phyloP scores from a whole-genome alignment of 352 stramenopile genomes.

The Pythium aristosporum region DNA sequence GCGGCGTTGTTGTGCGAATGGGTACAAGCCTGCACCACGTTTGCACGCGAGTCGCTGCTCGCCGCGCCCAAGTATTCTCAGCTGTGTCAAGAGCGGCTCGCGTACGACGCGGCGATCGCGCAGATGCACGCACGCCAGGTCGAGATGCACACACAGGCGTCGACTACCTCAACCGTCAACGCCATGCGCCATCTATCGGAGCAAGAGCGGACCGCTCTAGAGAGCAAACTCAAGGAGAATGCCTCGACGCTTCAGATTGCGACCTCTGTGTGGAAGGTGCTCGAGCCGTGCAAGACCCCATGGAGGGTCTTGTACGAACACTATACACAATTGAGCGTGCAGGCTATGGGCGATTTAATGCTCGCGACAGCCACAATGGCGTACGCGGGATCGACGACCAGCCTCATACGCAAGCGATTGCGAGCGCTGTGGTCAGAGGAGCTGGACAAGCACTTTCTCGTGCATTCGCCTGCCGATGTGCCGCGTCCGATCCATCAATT shows the following conservation, averaged over 20 bases:
- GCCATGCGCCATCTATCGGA: conserved; percentile 46
- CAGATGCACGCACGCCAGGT: conserved; percentile 34
- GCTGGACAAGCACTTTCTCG: conserved; percentile 32
- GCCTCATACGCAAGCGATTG: conserved; percentile 22
- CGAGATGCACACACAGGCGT: conserved; percentile 42
- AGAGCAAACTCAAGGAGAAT: conserved; percentile 52
- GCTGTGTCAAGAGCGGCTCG: conserved; percentile 43
- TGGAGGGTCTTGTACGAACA: conserved; percentile 44
- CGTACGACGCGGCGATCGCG: conserved; percentile 37
- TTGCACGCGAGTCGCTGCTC: conserved; percentile 50
- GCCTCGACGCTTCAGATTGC: conserved; percentile 55
- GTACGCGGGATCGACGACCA: conserved; percentile 42
- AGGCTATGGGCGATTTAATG: conserved; percentile 64
- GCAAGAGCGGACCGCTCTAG: conserved; percentile 44
- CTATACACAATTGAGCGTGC: conserved; percentile 37
- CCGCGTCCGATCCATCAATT: conserved; percentile 21
- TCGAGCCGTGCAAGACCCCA: conserved; percentile 39
- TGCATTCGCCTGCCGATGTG: conserved; percentile 34
- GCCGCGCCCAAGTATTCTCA: conserved; percentile 56
- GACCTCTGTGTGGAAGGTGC: conserved; percentile 50
- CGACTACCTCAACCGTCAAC: conserved; percentile 35
- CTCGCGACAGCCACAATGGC: conserved; percentile 49
- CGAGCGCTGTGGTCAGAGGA: conserved; percentile 39
- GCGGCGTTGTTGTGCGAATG: conserved; percentile 62
- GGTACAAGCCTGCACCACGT: conserved; percentile 52